phyloP scores from a whole-genome alignment of 371 early-diverging fungal genomes.

The Syncephalastrum monosporum region DNA sequence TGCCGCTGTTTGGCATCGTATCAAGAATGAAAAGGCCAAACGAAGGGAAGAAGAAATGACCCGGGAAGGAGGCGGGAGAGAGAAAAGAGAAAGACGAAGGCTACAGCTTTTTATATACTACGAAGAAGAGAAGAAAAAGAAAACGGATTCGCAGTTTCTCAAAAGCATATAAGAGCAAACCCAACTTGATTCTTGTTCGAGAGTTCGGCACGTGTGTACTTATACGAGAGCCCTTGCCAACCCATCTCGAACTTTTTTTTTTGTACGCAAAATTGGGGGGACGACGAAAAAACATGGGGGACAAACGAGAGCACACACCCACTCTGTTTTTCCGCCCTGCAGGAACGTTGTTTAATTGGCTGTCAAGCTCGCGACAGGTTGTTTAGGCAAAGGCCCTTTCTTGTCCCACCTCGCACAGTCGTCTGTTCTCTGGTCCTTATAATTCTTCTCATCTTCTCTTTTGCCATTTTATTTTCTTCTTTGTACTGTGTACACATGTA shows the following conservation, averaged over 20 bases:
- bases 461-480: too few relatives aligned
- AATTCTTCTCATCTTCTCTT: too few relatives aligned
- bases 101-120: slow-evolving; percentile 2
- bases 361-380: slow-evolving; percentile 4
- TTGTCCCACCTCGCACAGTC: too few relatives aligned
- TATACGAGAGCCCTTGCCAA: too few relatives aligned
- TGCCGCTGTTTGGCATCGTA: slow-evolving; percentile 16
- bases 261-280: neutral
- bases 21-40: slow-evolving; percentile 1
- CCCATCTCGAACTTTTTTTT: neutral
- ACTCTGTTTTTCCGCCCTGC: neutral
- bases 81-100: neutral
- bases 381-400: too few relatives aligned
- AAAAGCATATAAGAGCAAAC: neutral
- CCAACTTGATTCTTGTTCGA: too few relatives aligned
- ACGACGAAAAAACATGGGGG: neutral
- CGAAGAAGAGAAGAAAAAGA: slow-evolving; percentile 4
- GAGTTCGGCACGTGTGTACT: slow-evolving; percentile 4
- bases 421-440: too few relatives aligned
- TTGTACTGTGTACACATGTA: too few relatives aligned
- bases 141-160: slow-evolving; percentile 1
- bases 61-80: slow-evolving; percentile 3
- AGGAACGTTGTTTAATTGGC: slow-evolving; percentile 5
- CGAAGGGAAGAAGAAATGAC: slow-evolving; percentile 1
- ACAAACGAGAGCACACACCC: too few relatives aligned